Percentiles rank a stretch among this genome's conserved stretches.
Conservation (phyloP, 257 asterid species). For the Echites panduratus region DNA sequence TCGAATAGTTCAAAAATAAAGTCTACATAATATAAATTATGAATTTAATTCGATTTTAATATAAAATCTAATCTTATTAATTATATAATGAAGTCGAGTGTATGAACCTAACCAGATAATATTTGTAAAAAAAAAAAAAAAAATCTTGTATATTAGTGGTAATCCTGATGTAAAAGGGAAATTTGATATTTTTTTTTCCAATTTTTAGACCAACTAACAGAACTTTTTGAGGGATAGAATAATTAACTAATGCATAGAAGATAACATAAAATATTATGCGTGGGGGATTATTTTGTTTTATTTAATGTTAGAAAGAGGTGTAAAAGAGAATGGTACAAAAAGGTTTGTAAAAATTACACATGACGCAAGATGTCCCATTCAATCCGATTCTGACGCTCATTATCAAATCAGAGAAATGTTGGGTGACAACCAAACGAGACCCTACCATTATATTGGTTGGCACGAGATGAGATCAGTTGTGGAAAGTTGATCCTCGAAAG, state of each 20-base stretch:
- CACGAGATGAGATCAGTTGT: conserved; percentile 22
- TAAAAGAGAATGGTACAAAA: conserved; percentile 9
- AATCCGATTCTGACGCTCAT: conserved; percentile 15
- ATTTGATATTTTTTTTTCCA: neutral
- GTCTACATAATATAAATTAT: no score
- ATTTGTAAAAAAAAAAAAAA: no score
- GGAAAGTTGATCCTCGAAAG: conserved; percentile 23
- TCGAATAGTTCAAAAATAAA: no score
- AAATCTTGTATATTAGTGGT: neutral
- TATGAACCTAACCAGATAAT: no score
- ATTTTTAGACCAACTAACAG: conserved; percentile 21
- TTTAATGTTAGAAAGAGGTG: neutral
- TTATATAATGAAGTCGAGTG: no score
- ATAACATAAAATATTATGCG: conserved; percentile 34
- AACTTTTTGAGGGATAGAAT: conserved; percentile 18
- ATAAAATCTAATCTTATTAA: no score
- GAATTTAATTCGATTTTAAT: no score
- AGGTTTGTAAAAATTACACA: conserved; percentile 5
- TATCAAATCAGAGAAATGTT: conserved; percentile 8
- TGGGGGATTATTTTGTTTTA: conserved; percentile 1
- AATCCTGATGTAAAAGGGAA: conserved; percentile 25
- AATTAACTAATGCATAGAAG: conserved; percentile 28
- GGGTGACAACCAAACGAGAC: conserved; percentile 13
- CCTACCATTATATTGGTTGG: conserved; percentile 27
- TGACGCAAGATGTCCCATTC: conserved; percentile 25